These are phyloP conservation scores for Aspergillus quadrilineatus DNA, from an alignment of 2,329 filamentous ascomycete species.

Conservation along the genomic window DNA sequence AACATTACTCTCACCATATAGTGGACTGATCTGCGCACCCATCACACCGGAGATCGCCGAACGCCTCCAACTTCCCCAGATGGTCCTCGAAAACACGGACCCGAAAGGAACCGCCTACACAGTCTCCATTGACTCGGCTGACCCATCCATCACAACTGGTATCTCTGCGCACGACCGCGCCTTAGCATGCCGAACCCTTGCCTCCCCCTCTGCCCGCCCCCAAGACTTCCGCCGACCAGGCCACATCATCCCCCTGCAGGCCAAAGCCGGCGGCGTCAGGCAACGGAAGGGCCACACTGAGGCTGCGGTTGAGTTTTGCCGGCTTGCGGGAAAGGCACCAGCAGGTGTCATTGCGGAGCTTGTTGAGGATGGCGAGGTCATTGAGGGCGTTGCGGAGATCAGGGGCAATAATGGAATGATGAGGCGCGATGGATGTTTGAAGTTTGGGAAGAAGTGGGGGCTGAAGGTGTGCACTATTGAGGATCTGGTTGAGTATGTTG, in stretches of 20 bases:
- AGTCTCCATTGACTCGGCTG: conserved; percentile 76
- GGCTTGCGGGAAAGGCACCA: conserved; percentile 71
- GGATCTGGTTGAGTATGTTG: conserved; percentile 76
- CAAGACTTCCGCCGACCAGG: conserved; percentile 76
- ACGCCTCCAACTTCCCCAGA: conserved; percentile 77
- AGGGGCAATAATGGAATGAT: conserved; percentile 77
- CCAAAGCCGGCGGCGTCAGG: conserved; percentile 75
- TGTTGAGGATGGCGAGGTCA: conserved; percentile 77
- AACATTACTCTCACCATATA: conserved; percentile 25
- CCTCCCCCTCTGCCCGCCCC: conserved; percentile 59
- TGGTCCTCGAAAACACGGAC: conserved; percentile 79
- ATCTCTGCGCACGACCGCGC: conserved; percentile 88
- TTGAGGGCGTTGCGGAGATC: conserved; percentile 66
- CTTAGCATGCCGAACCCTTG: conserved; percentile 75
- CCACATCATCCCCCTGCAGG: conserved; percentile 83
- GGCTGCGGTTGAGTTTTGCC: conserved; percentile 86
- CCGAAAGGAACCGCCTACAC: conserved; percentile 92
- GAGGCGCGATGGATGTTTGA: conserved; percentile 80
- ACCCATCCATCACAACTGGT: conserved; percentile 75
- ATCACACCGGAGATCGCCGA: conserved; percentile 68
- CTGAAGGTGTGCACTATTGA: conserved; percentile 95
- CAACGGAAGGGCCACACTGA: conserved; percentile 86
- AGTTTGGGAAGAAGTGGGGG: conserved; percentile 83
- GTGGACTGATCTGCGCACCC: conserved; percentile 88
- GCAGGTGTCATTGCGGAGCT: conserved; percentile 89